Conservation (phyloP, 1,284 basidiomycete genomes). For the Phellopilus nigrolimitatus region DNA sequence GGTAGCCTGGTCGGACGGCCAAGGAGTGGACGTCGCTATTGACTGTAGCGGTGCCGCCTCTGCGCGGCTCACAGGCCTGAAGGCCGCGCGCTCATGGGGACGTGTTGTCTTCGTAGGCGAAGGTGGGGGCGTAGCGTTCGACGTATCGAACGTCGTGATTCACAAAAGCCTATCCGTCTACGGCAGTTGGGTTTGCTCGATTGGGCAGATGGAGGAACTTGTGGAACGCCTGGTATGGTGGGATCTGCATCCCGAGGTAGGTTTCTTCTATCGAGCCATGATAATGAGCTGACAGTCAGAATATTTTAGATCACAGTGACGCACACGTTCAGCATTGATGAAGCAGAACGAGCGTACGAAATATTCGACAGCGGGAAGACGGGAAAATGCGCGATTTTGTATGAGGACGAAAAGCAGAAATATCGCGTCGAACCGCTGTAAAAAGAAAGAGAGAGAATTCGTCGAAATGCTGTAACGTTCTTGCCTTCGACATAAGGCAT, state of each 20-base stretch:
- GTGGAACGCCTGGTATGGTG: conserved; percentile 18
- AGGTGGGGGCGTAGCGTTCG: conserved; percentile 15
- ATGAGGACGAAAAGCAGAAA: conserved; percentile 17
- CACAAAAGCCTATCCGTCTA: conserved; percentile 19
- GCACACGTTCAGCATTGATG: conserved; percentile 19
- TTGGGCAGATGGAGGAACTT: conserved; percentile 20
- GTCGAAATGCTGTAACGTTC: no score
- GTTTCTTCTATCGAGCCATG: background rate
- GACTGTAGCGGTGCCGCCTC: conserved; percentile 19
- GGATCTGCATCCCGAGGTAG: conserved; percentile 21
- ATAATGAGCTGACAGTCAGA: background rate
- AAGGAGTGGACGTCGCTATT: conserved; percentile 20
- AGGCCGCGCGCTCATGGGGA: conserved; percentile 17
- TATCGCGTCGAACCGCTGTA: conserved; percentile 4
- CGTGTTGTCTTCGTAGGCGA: conserved; percentile 20
- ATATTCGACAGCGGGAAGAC: conserved; percentile 19
- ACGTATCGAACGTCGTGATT: conserved; percentile 20
- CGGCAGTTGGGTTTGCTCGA: conserved; percentile 22
- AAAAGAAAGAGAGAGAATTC: no score
- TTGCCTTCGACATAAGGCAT: no score
- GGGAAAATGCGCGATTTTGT: conserved; percentile 20
- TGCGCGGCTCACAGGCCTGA: conserved; percentile 17
- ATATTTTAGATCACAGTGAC: conserved; percentile 17
- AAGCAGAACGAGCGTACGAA: conserved; percentile 18
- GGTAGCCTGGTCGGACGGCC: conserved; percentile 11